Evolutionary conservation across 768 basidiomycete species (phyloP), one percentile per base, ranked within the genome.

Genomic region (Podaxis carcinomalis): DNA sequence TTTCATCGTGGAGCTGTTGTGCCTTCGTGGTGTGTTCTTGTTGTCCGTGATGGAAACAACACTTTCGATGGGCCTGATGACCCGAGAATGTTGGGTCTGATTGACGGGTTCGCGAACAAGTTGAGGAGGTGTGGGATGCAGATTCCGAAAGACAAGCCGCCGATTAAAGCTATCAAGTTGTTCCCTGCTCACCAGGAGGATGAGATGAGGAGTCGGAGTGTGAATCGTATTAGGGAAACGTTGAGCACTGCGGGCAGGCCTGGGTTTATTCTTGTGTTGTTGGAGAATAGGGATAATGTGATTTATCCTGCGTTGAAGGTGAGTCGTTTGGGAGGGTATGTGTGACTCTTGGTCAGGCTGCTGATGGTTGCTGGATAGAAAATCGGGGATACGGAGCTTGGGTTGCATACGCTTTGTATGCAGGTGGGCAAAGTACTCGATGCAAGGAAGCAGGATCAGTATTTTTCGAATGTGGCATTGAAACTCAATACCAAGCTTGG

Each of bases 401-500:
- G 90, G 0, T 67, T 94, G 23, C 86, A 86, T 47, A 92, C 90
- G 0, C 72, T 92, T n/a, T 88, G 87, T 65, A 86, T 92, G 85
- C 79, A 83, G 27, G 72, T 87, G 9, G 67, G 64, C 5, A 92
- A 91, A 69, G 88, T 87, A 6, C 69, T 88, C 5, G 74, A 83
- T 14, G 67, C 72, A 13, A 80, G 65, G 55, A 84, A 84, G 63
- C 89, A 90, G 66, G 86, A 89, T 59, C 90, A 92, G 64, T 94
- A 93, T 68, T 81, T 92, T 57, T 89, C 91, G 9, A 93, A 92
- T 63, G 83, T 92, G 37, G 88, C 89, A 0, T 73, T 93, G 58
- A 93, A 94, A 66, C 80, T 91, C 6, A 94, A 94, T 66, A 85
- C 85, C 36, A 94, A 94, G 72, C 83, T 93, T 1, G 90, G 90